phyloP scores from a whole-genome alignment of 306 rosid species.

The Gynostemma pentaphyllum region DNA sequence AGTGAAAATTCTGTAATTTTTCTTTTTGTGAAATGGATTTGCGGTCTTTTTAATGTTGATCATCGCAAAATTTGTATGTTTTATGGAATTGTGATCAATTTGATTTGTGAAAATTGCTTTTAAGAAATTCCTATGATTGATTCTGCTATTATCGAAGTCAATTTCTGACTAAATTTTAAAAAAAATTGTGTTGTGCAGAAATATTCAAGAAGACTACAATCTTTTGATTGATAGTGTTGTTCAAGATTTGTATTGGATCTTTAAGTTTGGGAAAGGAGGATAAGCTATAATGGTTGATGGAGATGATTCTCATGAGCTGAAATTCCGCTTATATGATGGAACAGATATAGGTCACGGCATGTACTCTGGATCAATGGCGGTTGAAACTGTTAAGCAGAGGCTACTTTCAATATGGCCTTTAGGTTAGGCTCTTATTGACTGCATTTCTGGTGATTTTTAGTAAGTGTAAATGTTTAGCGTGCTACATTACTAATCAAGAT shows the following conservation, averaged over 20 bases:
- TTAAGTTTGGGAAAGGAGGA: constrained; percentile 25
- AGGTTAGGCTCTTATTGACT: constrained; percentile 28
- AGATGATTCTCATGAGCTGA: constrained; percentile 40
- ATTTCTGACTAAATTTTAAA: too few relatives aligned
- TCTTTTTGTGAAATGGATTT: too few relatives aligned
- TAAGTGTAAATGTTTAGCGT: background rate
- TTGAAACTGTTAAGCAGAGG: constrained; percentile 51
- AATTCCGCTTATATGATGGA: constrained; percentile 66
- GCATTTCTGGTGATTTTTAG: background rate
- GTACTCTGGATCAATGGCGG: constrained; percentile 38
- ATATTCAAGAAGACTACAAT: constrained; percentile 20
- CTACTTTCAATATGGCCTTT: constrained; percentile 65
- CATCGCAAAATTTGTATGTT: too few relatives aligned
- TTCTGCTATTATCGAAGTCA: too few relatives aligned
- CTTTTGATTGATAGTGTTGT: background rate
- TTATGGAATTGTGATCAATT: too few relatives aligned
- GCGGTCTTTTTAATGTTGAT: too few relatives aligned
- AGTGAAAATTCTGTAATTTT: too few relatives aligned
- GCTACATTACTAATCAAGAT: background rate
- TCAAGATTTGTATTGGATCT: background rate
- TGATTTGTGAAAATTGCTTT: too few relatives aligned
- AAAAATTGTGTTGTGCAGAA: constrained; percentile 17
- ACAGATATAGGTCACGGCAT: constrained; percentile 50
- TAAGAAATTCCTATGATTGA: too few relatives aligned
- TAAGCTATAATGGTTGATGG: constrained; percentile 38